Evolutionary conservation across 2,329 filamentous ascomycete genomes (phyloP).

Genomic region (Nemania abortiva): DNA sequence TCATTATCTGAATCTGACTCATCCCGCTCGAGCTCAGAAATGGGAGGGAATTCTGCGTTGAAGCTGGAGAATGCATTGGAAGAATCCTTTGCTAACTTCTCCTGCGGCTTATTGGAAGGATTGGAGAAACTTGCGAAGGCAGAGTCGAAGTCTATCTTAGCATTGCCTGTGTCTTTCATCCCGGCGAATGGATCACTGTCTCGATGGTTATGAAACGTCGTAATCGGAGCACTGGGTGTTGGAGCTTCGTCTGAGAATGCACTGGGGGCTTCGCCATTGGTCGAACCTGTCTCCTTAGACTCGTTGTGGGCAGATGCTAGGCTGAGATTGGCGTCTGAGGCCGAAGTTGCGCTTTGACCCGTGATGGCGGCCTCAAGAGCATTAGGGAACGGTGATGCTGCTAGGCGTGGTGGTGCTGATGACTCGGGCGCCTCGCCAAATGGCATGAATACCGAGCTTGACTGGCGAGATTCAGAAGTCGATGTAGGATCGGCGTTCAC

Average conservation of each 20-base stretch:
- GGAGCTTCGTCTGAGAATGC: conserved; percentile 63
- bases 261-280: conserved; percentile 60
- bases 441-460: conserved; percentile 81
- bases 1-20: conserved; percentile 86
- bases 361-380: conserved; percentile 56
- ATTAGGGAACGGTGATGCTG: conserved; percentile 74
- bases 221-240: conserved; percentile 44
- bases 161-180: conserved; percentile 66
- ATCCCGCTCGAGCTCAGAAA: conserved; percentile 84
- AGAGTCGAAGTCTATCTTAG: conserved; percentile 86
- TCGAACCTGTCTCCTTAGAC: conserved; percentile 43
- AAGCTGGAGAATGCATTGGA: conserved; percentile 65
- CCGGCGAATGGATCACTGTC: conserved; percentile 65
- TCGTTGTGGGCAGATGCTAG: conserved; percentile 46
- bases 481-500: conserved; percentile 70
- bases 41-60: conserved; percentile 89
- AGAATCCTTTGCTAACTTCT: conserved; percentile 57
- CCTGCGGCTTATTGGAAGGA: conserved; percentile 62
- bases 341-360: conserved; percentile 53
- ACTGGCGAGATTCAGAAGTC: conserved; percentile 79
- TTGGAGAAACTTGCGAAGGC: conserved; percentile 82
- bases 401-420: conserved; percentile 80
- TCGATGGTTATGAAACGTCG: conserved; percentile 47
- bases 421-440: conserved; percentile 76
- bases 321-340: conserved; percentile 51